phyloP scores from a whole-genome alignment of 2,329 filamentous ascomycete genomes.

The Plectosphaerella sp. region DNA sequence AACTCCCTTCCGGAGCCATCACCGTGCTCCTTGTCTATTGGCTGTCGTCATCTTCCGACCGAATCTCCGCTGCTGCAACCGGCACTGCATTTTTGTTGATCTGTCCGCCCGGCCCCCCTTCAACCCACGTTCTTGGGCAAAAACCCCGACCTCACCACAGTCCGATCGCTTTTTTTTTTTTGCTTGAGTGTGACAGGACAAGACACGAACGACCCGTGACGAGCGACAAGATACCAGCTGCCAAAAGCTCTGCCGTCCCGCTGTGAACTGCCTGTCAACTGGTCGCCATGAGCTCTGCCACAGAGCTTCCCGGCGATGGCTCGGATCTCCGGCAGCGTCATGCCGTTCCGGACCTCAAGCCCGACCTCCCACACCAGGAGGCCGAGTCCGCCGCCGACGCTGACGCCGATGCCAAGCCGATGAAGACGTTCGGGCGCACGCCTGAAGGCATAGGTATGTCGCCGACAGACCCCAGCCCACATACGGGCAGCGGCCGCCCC shows the following conservation, averaged over 20 bases:
- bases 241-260: neutral
- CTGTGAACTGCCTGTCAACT: neutral
- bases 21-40: neutral
- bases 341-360: conserved; percentile 6
- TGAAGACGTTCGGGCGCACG: conserved; percentile 87
- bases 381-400: neutral
- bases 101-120: neutral
- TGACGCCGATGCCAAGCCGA: conserved; percentile 26
- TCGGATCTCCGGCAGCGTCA: conserved; percentile 24
- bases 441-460: conserved; percentile 82
- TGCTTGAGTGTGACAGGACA: too few species aligned
- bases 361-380: neutral
- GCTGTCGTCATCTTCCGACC: neutral
- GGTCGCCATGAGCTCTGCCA: conserved; percentile 24
- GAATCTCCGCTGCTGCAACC: neutral
- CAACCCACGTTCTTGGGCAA: neutral
- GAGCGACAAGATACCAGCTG: neutral
- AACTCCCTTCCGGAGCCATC: neutral
- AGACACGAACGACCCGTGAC: neutral
- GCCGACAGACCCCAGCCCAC: neutral
- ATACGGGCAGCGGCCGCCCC: neutral
- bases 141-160: neutral
- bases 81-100: neutral
- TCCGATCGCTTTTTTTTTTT: neutral
- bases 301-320: conserved; percentile 13